Percentiles rank a stretch among this genome's conserved stretches.
phyloP scores from a whole-genome alignment of 2,329 filamentous ascomycete species.

The Erysiphe neolycopersici region DNA sequence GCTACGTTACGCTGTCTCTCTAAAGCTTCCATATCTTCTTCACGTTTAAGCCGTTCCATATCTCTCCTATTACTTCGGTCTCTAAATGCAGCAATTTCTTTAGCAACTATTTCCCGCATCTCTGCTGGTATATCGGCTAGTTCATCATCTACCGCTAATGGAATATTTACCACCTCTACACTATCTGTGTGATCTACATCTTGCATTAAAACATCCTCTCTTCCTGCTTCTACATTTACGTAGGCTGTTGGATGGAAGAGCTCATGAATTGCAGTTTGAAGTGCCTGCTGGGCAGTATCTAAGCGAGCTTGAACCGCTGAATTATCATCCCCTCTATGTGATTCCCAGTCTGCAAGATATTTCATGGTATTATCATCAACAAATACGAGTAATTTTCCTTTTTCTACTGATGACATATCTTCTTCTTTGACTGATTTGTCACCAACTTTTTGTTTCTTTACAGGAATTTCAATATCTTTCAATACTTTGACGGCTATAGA shows the following conservation, averaged over 20 bases:
- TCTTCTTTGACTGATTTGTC: conserved; percentile 17
- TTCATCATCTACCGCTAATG: conserved; percentile 70
- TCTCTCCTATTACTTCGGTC: conserved; percentile 76
- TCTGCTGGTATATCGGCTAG: conserved; percentile 85
- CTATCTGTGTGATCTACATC: conserved; percentile 34
- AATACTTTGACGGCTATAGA: conserved; percentile 65
- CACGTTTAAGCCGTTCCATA: conserved; percentile 58
- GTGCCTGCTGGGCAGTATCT: conserved; percentile 37
- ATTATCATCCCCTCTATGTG: conserved; percentile 33
- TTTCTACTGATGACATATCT: conserved; percentile 24
- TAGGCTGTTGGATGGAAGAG: conserved; percentile 39
- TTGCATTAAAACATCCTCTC: conserved; percentile 44
- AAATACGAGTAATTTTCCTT: conserved; percentile 41
- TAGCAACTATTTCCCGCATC: conserved; percentile 83
- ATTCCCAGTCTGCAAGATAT: conserved; percentile 62
- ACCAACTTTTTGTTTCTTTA: conserved; percentile 39
- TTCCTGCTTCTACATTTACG: conserved; percentile 24
- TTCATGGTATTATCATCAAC: conserved; percentile 63
- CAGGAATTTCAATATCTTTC: conserved; percentile 54
- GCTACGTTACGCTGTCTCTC: conserved; percentile 50
- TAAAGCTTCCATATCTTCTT: conserved; percentile 77
- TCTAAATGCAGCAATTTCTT: conserved; percentile 81
- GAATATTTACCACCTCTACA: conserved; percentile 73
- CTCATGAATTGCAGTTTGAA: conserved; percentile 41
- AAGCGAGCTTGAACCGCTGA: conserved; percentile 38